A percentile compares a stretch with the other conserved stretches of the same genome.
Conservation (phyloP, 371 early-diverging fungal genomes). For the Choanephora cucurbitarum region DNA sequence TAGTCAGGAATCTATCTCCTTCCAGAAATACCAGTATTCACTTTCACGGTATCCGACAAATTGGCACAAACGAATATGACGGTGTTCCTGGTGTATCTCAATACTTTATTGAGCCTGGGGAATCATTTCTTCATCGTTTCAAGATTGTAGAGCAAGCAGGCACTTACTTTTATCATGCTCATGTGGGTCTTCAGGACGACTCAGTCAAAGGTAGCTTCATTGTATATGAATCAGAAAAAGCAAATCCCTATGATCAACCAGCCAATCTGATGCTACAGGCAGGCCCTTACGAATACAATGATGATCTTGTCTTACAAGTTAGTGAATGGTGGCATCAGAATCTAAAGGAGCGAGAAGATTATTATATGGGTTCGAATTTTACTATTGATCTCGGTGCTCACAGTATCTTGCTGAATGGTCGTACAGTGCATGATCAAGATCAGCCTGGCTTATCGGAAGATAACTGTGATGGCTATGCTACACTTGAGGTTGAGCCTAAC, state of each 20-base stretch:
- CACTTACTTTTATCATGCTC: constrained; percentile 54
- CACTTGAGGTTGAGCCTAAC: constrained; percentile 38
- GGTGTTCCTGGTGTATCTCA: constrained; percentile 51
- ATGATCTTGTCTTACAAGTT: constrained; percentile 42
- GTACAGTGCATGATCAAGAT: constrained; percentile 23
- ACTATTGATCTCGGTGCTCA: constrained; percentile 34
- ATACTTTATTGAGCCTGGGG: constrained; percentile 35
- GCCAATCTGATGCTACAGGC: constrained; percentile 16
- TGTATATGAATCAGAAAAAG: constrained; percentile 40
- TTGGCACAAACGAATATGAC: constrained; percentile 39
- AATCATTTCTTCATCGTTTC: constrained; percentile 32
- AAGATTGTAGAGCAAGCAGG: constrained; percentile 36
- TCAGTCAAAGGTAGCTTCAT: constrained; percentile 45
- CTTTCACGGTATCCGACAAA: constrained; percentile 47
- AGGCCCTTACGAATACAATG: constrained; percentile 44
- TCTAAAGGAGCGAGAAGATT: constrained; percentile 16
- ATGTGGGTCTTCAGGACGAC: constrained; percentile 42
- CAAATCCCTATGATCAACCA: constrained; percentile 20
- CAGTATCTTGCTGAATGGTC: constrained; percentile 49
- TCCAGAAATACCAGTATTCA: constrained; percentile 31
- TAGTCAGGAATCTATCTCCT: constrained; percentile 35
- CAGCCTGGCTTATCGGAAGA: background rate
- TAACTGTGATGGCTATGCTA: constrained; percentile 33
- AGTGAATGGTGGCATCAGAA: constrained; percentile 51
- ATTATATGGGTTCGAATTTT: constrained; percentile 28